phyloP scores from a whole-genome alignment of 768 basidiomycete genomes.

The Trametes punicea region DNA sequence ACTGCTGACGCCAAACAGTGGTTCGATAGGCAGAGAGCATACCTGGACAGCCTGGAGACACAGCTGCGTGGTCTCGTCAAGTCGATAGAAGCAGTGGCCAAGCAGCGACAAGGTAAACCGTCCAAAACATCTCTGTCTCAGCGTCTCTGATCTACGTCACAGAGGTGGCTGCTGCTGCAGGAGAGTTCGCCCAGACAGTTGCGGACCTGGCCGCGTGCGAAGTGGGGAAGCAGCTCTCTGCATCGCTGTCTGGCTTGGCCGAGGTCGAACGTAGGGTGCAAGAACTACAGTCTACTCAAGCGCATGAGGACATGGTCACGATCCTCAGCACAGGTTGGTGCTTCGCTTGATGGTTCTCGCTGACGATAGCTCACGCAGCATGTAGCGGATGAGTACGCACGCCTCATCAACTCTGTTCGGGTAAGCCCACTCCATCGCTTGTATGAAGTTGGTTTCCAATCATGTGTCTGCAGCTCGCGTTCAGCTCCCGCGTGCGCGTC shows the following conservation, averaged over 20 bases:
- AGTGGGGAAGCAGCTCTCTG: conserved; percentile 67
- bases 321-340: conserved; percentile 68
- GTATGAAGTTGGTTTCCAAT: neutral
- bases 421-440: conserved; percentile 40
- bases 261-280: conserved; percentile 73
- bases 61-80: conserved; percentile 86
- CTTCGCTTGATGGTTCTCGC: neutral
- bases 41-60: conserved; percentile 86
- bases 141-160: neutral
- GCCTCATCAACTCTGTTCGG: conserved; percentile 82
- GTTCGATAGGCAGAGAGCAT: conserved; percentile 85
- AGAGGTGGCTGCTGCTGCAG: conserved; percentile 68
- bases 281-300: conserved; percentile 69
- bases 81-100: conserved; percentile 82
- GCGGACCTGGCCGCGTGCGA: conserved; percentile 72
- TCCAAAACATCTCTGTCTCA: neutral
- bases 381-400: conserved; percentile 85
- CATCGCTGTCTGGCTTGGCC: conserved; percentile 65
- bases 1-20: conserved; percentile 48
- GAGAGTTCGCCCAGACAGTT: conserved; percentile 79
- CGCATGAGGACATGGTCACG: conserved; percentile 78
- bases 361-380: neutral
- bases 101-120: conserved; percentile 65
- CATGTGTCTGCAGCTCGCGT: conserved; percentile 62
- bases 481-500: conserved; percentile 80